A percentile compares a stretch with the other conserved stretches of the same genome.
These are phyloP conservation scores for Lophiostoma macrostomum DNA, from an alignment of 495 filamentous ascomycete genomes.

Conservation along the genomic window DNA sequence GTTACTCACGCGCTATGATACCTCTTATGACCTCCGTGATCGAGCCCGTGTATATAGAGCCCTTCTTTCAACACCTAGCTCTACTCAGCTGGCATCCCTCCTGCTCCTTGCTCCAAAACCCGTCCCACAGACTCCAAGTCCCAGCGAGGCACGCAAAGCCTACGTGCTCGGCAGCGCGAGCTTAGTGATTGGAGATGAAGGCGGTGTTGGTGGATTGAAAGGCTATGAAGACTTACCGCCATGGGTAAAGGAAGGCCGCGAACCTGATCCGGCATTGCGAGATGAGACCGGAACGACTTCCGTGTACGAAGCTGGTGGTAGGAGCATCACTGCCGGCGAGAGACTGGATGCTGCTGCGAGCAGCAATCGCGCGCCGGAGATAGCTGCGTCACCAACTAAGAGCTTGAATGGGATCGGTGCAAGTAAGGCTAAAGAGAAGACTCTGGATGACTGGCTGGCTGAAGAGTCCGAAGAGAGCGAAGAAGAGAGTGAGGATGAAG, in stretches of 20 bases:
- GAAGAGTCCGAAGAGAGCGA: conserved; percentile 57
- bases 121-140: conserved; percentile 79
- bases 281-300: conserved; percentile 43
- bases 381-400: conserved; percentile 11
- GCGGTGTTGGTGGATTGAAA: conserved; percentile 62
- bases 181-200: conserved; percentile 74
- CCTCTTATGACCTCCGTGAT: conserved; percentile 91
- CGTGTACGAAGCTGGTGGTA: conserved; percentile 41
- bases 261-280: conserved; percentile 74
- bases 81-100: conserved; percentile 80
- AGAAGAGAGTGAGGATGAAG: conserved; percentile 50
- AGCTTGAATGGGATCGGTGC: conserved; percentile 31
- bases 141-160: conserved; percentile 72
- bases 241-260: conserved; percentile 77
- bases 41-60: conserved; percentile 83
- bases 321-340: conserved; percentile 59
- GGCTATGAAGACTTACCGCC: conserved; percentile 78
- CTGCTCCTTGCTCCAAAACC: conserved; percentile 93
- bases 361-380: not conserved
- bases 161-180: conserved; percentile 79
- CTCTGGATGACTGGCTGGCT: conserved; percentile 84
- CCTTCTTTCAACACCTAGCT: conserved; percentile 68
- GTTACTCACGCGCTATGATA: conserved; percentile 83
- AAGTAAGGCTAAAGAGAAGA: conserved; percentile 53
- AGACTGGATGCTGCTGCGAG: conserved; percentile 50